Evolutionary conservation across 768 basidiomycete species (phyloP), one percentile per base, ranked within the genome.

Genomic region (Xerocomus brunneocitrinus): DNA sequence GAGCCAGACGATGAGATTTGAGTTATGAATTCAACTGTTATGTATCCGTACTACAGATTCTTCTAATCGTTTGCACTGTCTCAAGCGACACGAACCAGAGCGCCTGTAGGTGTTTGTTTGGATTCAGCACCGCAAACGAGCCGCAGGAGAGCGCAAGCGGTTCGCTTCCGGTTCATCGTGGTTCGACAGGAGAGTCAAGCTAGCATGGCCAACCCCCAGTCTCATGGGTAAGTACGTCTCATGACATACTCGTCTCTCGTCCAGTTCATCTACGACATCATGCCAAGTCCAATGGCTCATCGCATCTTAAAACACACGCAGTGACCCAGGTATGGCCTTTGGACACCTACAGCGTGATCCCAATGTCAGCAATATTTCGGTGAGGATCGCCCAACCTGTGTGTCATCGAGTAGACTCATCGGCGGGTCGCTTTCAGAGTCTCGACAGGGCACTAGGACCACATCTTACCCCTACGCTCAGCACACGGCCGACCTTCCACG

Each of bases 281-380:
- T 24, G 31, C 48, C 32, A 12, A 49, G 38, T 35, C 12, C 52
- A 31, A 64, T 61, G 54, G 54, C 57, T 57, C 48, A 58, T 35
- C 30, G 22, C 40, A 52, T 56, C 54, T 50, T 57, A 39, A 30
- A 31, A 39, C 67, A 64, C 62, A 55, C 67, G 36, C 66, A 84
- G 82, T 70, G 82, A 83, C 66, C 70, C 76, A 56, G 71, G 70
- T 58, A 83, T 84, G 80, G 74, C 82, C 63, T 84, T 84, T 74
- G 75, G 73, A 56, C 82, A 82, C 67, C 73, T 84, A 64, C 74
- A 76, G 55, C 74, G 83, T 64, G 82, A 84, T 65, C 72, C 76
- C 41, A 79, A 57, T 30, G 82, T 83, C 67, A 68, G 71, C 72
- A 79, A 77, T 64, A 79, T 79, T 71, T 81, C 82, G 66, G 83